A percentile compares a stretch with the other conserved stretches of the same genome.
Evolutionary conservation across 2,329 filamentous ascomycete species (phyloP).

Genomic region (Emmonsia crescens): DNA sequence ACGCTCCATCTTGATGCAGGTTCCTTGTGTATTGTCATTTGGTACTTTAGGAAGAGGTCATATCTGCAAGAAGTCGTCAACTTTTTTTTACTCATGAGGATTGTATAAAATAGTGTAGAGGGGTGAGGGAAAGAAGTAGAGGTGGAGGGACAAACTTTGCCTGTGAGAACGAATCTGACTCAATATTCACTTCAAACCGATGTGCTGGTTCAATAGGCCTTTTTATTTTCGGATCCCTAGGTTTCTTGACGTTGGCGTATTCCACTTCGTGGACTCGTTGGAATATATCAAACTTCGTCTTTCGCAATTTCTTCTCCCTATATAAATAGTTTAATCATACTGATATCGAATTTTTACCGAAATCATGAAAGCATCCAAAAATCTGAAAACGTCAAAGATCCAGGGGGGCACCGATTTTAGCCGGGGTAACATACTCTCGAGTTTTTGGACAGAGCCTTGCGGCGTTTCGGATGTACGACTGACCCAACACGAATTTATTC

Average conservation of each 20-base stretch:
- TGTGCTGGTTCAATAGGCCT: slow-evolving; percentile 38
- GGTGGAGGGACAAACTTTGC: slow-evolving; percentile 29
- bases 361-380: neutral
- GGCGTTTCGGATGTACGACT: slow-evolving; percentile 37
- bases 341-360: slow-evolving; percentile 3
- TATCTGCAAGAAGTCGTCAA: slow-evolving; percentile 22
- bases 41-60: slow-evolving; percentile 38
- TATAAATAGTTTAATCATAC: neutral
- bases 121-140: neutral
- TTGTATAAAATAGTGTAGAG: no score
- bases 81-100: neutral
- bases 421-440: slow-evolving; percentile 25
- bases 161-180: slow-evolving; percentile 36
- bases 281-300: slow-evolving; percentile 34
- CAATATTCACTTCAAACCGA: slow-evolving; percentile 39
- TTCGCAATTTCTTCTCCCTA: slow-evolving; percentile 35
- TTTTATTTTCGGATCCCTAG: slow-evolving; percentile 35
- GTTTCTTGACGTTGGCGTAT: slow-evolving; percentile 33
- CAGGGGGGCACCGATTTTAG: neutral
- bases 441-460: slow-evolving; percentile 36
- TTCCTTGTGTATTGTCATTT: slow-evolving; percentile 37
- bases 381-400: neutral
- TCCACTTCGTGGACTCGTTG: slow-evolving; percentile 35
- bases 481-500: slow-evolving; percentile 38
- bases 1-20: slow-evolving; percentile 33